Percentiles rank a stretch among this genome's conserved stretches.
These are phyloP conservation scores for Wickerhamiella vanderwaltii DNA, from an alignment of 805 yeast genomes.

Conservation along the genomic window DNA sequence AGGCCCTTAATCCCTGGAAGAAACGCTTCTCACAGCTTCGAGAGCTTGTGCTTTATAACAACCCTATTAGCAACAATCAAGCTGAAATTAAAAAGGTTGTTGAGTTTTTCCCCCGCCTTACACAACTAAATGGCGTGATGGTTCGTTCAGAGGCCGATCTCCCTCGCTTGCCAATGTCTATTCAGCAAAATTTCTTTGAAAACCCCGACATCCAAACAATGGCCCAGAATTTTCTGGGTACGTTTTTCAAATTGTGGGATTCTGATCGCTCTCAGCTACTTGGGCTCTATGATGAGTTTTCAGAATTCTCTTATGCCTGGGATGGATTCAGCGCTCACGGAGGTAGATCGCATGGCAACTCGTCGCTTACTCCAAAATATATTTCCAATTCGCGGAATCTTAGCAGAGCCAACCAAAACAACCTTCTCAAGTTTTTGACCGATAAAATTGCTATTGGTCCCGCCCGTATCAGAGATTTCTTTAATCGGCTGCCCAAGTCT, in stretches of 20 bases:
- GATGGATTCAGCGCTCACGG: constrained; percentile 57
- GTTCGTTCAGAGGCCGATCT: constrained; percentile 64
- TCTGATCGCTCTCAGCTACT: constrained; percentile 54
- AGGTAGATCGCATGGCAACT: constrained; percentile 12
- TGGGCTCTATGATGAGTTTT: constrained; percentile 64
- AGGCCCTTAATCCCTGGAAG: constrained; percentile 60
- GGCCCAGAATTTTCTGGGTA: constrained; percentile 66
- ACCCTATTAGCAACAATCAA: constrained; percentile 48
- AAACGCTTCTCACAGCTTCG: constrained; percentile 60
- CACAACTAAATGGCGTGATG: constrained; percentile 63
- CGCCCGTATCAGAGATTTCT: constrained; percentile 47
- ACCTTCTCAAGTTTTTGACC: constrained; percentile 27
- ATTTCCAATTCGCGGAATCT: constrained; percentile 36
- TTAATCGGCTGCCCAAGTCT: constrained; percentile 63
- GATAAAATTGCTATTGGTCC: constrained; percentile 51
- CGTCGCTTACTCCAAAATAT: not conserved
- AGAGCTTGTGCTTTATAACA: constrained; percentile 66
- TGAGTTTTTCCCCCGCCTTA: constrained; percentile 64
- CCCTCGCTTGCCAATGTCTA: constrained; percentile 27
- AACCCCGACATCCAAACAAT: constrained; percentile 54
- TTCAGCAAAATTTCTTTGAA: constrained; percentile 68
- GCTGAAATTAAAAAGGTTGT: constrained; percentile 44
- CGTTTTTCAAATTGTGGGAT: constrained; percentile 76
- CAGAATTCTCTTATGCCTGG: constrained; percentile 72
- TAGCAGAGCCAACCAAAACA: constrained; percentile 42